Conservation (phyloP, 257 asterid species). For the Solanum rostratum region DNA sequence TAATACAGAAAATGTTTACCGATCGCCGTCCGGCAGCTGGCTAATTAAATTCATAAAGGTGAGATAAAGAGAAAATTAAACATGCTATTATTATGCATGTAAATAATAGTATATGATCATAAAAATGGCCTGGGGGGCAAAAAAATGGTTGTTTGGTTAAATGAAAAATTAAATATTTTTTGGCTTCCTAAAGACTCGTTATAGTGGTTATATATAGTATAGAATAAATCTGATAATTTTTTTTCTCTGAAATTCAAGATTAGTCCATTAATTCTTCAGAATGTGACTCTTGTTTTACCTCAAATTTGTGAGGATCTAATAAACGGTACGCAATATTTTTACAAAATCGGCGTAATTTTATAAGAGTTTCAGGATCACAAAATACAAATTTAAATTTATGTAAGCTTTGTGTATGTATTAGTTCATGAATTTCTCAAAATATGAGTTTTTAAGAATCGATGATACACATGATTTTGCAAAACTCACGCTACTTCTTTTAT, state of each 20-base stretch:
- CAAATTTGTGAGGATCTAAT: neutral
- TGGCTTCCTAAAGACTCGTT: neutral
- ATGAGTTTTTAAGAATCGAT: too few relatives aligned
- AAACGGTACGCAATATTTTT: too few relatives aligned
- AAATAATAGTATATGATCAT: neutral
- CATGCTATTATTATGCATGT: neutral
- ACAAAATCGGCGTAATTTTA: neutral
- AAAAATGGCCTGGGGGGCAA: neutral
- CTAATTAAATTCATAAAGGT: neutral
- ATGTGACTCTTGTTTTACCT: neutral
- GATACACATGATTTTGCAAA: too few relatives aligned
- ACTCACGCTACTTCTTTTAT: too few relatives aligned
- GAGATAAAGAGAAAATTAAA: neutral
- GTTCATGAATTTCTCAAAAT: too few relatives aligned
- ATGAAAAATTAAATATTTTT: neutral
- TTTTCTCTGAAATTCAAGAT: too few relatives aligned
- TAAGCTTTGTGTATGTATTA: too few relatives aligned
- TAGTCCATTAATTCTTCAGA: accelerated
- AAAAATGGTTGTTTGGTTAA: neutral
- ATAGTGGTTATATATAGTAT: neutral
- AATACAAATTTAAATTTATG: too few relatives aligned
- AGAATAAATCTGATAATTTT: too few relatives aligned
- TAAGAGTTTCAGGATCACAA: neutral
- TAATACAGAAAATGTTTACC: neutral
- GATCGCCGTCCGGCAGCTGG: neutral